These are phyloP conservation scores for Halteria grandinella DNA, from an alignment of 73 alveolate genomes.

Conservation along the genomic window DNA sequence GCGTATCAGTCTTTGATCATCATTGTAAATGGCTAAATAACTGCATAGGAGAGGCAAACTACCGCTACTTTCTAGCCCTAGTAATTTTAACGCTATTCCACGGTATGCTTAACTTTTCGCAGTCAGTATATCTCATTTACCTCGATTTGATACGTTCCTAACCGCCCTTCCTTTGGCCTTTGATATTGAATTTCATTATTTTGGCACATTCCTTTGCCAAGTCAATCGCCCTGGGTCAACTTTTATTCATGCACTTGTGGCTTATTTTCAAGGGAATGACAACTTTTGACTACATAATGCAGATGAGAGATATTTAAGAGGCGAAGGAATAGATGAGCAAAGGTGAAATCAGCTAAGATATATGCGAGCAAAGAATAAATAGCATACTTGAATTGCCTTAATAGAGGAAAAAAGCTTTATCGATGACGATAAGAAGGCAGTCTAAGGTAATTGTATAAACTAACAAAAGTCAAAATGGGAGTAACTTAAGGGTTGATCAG, in stretches of 20 bases:
- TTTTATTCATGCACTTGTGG: constrained; percentile 39
- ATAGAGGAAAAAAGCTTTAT: too few species aligned
- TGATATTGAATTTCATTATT: neutral
- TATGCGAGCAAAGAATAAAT: too few species aligned
- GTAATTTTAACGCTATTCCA: neutral
- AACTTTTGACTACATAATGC: constrained; percentile 40
- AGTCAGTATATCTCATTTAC: neutral
- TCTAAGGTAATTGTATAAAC: too few species aligned
- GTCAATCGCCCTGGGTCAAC: constrained; percentile 2
- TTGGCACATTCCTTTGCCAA: neutral
- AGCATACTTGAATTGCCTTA: too few species aligned
- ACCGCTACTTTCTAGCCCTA: constrained; percentile 58
- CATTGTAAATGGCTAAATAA: constrained; percentile 83
- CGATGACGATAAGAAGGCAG: too few species aligned
- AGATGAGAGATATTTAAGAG: constrained; percentile 38
- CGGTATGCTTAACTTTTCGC: neutral
- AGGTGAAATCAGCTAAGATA: too few species aligned
- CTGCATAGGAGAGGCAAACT: constrained; percentile 74
- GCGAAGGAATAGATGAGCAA: too few species aligned
- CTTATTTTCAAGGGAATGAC: constrained; percentile 29
- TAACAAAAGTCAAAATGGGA: too few species aligned
- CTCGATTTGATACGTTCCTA: neutral
- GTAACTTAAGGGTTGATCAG: too few species aligned
- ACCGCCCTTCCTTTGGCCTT: neutral
- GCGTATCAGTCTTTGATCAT: constrained; percentile 80